Evolutionary conservation across 352 stramenopile species (phyloP).

Genomic region (Nothophytophthora sp.): DNA sequence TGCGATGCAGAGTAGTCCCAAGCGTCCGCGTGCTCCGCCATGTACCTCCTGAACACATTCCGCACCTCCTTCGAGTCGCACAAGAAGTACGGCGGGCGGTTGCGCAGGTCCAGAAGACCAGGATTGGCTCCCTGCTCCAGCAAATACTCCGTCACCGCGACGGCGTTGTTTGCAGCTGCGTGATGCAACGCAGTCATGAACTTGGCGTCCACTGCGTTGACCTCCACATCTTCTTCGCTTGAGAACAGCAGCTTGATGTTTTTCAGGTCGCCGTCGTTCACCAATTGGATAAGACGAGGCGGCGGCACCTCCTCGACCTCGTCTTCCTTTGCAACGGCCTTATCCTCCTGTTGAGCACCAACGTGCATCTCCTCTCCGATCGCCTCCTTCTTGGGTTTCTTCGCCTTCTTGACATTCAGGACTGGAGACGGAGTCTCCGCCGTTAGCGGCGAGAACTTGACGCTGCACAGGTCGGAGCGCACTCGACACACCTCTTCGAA

Average conservation of each 20-base stretch:
- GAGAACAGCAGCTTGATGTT: slow-evolving; percentile 44
- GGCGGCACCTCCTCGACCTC: slow-evolving; percentile 17
- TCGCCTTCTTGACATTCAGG: slow-evolving; percentile 24
- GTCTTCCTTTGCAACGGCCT: slow-evolving; percentile 10
- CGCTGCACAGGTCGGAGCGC: slow-evolving; percentile 65
- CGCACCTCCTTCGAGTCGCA: slow-evolving; percentile 87
- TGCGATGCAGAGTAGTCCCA: slow-evolving; percentile 77
- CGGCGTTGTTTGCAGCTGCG: slow-evolving; percentile 48
- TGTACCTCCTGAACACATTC: slow-evolving; percentile 91
- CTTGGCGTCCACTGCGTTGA: slow-evolving; percentile 60
- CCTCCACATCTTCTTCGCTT: slow-evolving; percentile 23
- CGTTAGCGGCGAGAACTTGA: slow-evolving; percentile 58
- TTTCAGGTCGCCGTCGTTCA: slow-evolving; percentile 30
- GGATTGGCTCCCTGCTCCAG: slow-evolving; percentile 87
- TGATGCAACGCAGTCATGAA: slow-evolving; percentile 85
- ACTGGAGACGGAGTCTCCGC: slow-evolving; percentile 11
- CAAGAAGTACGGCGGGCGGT: slow-evolving; percentile 89
- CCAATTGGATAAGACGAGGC: slow-evolving; percentile 46
- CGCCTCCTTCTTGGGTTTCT: slow-evolving; percentile 31
- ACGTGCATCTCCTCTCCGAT: slow-evolving; percentile 5
- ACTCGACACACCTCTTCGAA: slow-evolving; percentile 87
- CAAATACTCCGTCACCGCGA: slow-evolving; percentile 64
- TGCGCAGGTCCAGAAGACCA: slow-evolving; percentile 75
- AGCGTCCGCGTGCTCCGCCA: slow-evolving; percentile 76
- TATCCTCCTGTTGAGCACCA: slow-evolving; percentile 1